These are phyloP conservation scores for Kalmusia sp. DNA, from an alignment of 2,329 filamentous ascomycete species.

Conservation along the genomic window DNA sequence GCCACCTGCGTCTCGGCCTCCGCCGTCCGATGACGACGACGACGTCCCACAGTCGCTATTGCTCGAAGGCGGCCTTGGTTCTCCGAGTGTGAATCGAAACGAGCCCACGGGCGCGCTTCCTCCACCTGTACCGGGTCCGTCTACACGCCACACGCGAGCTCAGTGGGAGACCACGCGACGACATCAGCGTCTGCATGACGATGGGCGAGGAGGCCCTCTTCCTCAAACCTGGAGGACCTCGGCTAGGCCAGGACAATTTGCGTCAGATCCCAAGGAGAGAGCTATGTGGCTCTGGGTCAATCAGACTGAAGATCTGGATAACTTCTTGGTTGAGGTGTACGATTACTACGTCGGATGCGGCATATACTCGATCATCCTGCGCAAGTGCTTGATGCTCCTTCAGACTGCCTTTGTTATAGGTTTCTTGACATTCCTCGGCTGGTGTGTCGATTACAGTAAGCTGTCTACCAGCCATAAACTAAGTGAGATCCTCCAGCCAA, in stretches of 20 bases:
- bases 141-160: slow-evolving; percentile 51
- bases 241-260: slow-evolving; percentile 33
- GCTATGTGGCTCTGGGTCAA: slow-evolving; percentile 95
- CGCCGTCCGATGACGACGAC: slow-evolving; percentile 60
- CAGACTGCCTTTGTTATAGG: slow-evolving; percentile 83
- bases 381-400: slow-evolving; percentile 74
- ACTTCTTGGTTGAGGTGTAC: slow-evolving; percentile 85
- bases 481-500: slow-evolving; percentile 69
- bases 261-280: slow-evolving; percentile 70
- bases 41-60: slow-evolving; percentile 70
- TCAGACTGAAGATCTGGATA: slow-evolving; percentile 80
- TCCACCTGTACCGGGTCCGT: slow-evolving; percentile 52
- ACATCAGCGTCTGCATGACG: slow-evolving; percentile 54
- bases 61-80: slow-evolving; percentile 59
- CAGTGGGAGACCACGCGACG: slow-evolving; percentile 60
- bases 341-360: slow-evolving; percentile 84
- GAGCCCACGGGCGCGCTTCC: slow-evolving; percentile 40
- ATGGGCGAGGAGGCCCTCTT: slow-evolving; percentile 24
- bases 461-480: slow-evolving; percentile 70
- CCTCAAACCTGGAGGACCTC: slow-evolving; percentile 30
- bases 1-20: slow-evolving; percentile 24
- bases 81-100: slow-evolving; percentile 26
- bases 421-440: slow-evolving; percentile 82
- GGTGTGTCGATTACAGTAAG: slow-evolving; percentile 82
- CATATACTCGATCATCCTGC: slow-evolving; percentile 82